Evolutionary conservation across 208 protist genomes (phyloP).

Genomic region (Wallacemonas sp.): DNA sequence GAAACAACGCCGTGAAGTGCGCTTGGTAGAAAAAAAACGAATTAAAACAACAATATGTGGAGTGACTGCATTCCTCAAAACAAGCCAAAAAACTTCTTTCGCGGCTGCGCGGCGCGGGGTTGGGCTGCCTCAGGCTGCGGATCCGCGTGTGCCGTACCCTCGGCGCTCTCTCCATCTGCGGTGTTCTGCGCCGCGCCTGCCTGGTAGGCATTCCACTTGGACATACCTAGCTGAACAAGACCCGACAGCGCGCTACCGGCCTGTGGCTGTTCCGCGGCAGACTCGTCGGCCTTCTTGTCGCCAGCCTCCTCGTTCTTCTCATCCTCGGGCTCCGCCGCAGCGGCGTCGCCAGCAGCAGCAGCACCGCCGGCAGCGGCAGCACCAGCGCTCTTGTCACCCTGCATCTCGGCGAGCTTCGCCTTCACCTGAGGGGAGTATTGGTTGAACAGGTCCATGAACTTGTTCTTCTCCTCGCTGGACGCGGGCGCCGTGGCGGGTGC

Average conservation of each 20-base stretch:
- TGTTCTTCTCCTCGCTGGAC: slow-evolving; percentile 7
- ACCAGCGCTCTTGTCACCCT: background rate
- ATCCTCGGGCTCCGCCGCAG: background rate
- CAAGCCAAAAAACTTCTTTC: slow-evolving; percentile 7
- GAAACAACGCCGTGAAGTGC: background rate
- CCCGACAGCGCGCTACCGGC: background rate
- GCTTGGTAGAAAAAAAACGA: background rate
- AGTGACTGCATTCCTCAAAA: slow-evolving; percentile 2
- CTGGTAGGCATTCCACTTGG: slow-evolving; percentile 3
- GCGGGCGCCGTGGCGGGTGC: background rate
- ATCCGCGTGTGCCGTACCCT: too few species aligned
- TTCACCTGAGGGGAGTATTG: background rate
- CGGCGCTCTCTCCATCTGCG: background rate
- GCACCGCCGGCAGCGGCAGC: background rate
- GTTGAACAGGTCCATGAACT: slow-evolving; percentile 6
- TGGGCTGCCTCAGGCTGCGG: too few species aligned
- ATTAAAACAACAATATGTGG: too few species aligned
- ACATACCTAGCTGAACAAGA: background rate
- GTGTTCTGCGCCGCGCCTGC: background rate
- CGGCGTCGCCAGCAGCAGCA: background rate
- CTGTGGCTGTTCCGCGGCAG: background rate
- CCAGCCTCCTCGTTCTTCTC: background rate
- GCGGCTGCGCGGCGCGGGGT: background rate
- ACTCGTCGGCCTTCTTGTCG: background rate
- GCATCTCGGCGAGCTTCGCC: slow-evolving; percentile 3